Base-by-base conservation (phyloP, 2,329 filamentous ascomycete species). In the Bipolaris oryzae region DNA sequence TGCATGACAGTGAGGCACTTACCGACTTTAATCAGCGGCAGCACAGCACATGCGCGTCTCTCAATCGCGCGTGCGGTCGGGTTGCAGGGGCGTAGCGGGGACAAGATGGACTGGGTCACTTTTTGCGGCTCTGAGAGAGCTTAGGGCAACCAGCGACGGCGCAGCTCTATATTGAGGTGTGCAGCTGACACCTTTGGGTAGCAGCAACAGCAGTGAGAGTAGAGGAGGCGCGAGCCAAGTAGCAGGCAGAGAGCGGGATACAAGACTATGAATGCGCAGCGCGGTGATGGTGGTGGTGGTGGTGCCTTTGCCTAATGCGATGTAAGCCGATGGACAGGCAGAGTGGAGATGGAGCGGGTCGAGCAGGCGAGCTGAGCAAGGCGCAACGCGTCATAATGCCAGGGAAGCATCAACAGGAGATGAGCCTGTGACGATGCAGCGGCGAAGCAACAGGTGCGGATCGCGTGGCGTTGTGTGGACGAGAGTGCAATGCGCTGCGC, bases 1-100 rank as follows among this genome's bases (percentile, higher is more conserved):
- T 76, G 76, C 75, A 76, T 61, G 70, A 62, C 63, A 50, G 52
- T 51, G 63, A 57, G 61, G 61, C 64, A 72, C 73, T 75, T 76
- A 76, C 73, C 74, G 63, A 71, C 61, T 74, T 70, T 65, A 69
- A 69, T 70, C 67, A 70, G 69, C 65, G 60, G 63, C 67, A 57
- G 67, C 46, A 38, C 35, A 38, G 46, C 64, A 69, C 62, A 67
- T 70, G 64, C 70, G 70, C 71, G 67, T 73, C 68, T 73, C 68
- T 70, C 67, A 68, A 64, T 58, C 65, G 63, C 65, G 62, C 63
- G 59, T 60, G 53, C 48, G 47, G 60, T 28, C 55, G 45, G 59
- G 62, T 64, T 63, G 61, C 66, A 63, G 63, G 57, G 67, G 55
- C 67, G 65, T 59, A 59, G 50, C 55, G 61, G 63, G 65, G 66